phyloP scores from a whole-genome alignment of 768 basidiomycete genomes.

The Suillus bovinus region DNA sequence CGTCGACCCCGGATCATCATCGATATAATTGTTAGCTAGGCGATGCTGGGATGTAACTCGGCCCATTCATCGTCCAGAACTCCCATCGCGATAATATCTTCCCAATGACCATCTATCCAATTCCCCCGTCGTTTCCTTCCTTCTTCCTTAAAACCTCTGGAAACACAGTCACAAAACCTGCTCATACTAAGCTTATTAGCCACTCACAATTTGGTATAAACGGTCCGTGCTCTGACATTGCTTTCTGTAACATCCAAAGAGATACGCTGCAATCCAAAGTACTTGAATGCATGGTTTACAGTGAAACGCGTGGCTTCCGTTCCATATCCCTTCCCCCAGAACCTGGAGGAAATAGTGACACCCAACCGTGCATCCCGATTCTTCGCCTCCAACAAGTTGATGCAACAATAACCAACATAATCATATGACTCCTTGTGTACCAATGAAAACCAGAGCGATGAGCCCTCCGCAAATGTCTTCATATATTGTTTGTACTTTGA shows the following conservation, averaged over 20 bases:
- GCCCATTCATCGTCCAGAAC: constrained; percentile 35
- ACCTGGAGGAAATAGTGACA: constrained; percentile 22
- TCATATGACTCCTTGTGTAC: constrained; percentile 14
- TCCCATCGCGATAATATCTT: constrained; percentile 34
- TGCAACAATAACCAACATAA: constrained; percentile 25
- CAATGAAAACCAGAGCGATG: constrained; percentile 22
- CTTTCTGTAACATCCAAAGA: constrained; percentile 34
- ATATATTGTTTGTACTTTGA: neutral
- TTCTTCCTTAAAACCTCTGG: constrained; percentile 35
- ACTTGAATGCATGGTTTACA: constrained; percentile 35
- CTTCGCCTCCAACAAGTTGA: constrained; percentile 21
- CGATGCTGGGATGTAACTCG: neutral
- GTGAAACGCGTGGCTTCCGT: constrained; percentile 36
- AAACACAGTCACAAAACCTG: neutral
- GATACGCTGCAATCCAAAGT: constrained; percentile 38
- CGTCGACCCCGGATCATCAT: too few species aligned
- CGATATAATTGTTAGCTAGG: too few species aligned
- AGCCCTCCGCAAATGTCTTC: constrained; percentile 2
- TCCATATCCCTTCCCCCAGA: constrained; percentile 37
- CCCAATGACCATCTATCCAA: constrained; percentile 26
- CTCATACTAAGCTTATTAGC: neutral
- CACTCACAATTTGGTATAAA: constrained; percentile 39
- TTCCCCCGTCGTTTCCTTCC: constrained; percentile 20
- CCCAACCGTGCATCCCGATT: constrained; percentile 29
- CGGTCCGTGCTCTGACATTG: constrained; percentile 33